Evolutionary conservation across 2,329 filamentous ascomycete genomes (phyloP).

Genomic region (Sporothrix phasma): DNA sequence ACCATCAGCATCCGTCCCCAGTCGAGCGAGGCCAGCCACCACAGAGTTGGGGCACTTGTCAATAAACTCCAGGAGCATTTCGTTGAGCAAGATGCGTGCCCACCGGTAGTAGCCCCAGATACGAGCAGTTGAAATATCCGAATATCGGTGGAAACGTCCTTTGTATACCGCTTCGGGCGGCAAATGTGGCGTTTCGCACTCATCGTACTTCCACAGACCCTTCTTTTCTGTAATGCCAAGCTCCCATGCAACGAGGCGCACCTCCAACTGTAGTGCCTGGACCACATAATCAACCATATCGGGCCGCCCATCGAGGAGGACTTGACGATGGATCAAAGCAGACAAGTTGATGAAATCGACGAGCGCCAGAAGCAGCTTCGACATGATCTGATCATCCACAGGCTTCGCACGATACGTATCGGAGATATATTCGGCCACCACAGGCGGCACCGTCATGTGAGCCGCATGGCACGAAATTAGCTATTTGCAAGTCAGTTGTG

Average conservation of each 20-base stretch:
- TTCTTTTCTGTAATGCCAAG: constrained; percentile 22
- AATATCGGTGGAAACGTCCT: constrained; percentile 45
- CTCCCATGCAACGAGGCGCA: constrained; percentile 33
- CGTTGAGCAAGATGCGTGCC: constrained; percentile 43
- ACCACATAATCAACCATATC: constrained; percentile 29
- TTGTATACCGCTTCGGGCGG: constrained; percentile 38
- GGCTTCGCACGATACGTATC: constrained; percentile 26
- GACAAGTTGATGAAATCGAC: constrained; percentile 33
- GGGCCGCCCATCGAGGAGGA: constrained; percentile 30
- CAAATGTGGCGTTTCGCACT: constrained; percentile 24
- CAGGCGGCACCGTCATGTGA: constrained; percentile 30
- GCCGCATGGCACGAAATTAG: constrained; percentile 36
- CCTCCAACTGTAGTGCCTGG: constrained; percentile 33
- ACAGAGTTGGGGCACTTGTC: constrained; percentile 27
- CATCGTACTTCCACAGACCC: constrained; percentile 30
- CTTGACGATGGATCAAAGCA: constrained; percentile 27
- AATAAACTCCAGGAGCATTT: constrained; percentile 37
- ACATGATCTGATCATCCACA: constrained; percentile 30
- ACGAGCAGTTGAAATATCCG: constrained; percentile 42
- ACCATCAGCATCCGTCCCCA: background rate
- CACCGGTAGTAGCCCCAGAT: constrained; percentile 53
- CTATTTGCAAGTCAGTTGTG: constrained; percentile 18
- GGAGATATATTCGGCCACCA: constrained; percentile 35
- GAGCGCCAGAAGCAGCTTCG: constrained; percentile 33
- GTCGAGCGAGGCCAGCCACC: background rate